Evolutionary conservation across 495 filamentous ascomycete species (phyloP).

Genomic region (Podospora anserina): DNA sequence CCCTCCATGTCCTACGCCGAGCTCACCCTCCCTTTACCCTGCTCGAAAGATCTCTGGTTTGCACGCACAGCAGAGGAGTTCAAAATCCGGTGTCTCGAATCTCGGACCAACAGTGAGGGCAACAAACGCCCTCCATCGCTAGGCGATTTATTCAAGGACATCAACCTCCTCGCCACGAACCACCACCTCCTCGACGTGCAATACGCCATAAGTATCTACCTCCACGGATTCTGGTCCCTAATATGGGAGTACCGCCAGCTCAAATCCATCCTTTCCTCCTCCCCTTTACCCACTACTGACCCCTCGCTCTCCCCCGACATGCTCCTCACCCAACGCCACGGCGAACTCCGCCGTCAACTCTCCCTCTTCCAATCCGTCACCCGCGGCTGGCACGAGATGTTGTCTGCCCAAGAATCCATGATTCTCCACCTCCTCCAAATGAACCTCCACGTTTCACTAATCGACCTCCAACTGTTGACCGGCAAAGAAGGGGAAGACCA

Average conservation of each 20-base stretch:
- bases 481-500: conserved; percentile 62
- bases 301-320: conserved; percentile 28
- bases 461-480: conserved; percentile 63
- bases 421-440: conserved; percentile 56
- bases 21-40: conserved; percentile 57
- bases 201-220: conserved; percentile 48
- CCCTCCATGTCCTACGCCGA: conserved; percentile 63
- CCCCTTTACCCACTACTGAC: background rate
- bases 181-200: conserved; percentile 49
- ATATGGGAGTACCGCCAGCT: conserved; percentile 60
- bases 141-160: conserved; percentile 51
- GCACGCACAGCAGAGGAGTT: conserved; percentile 55
- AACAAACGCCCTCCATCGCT: conserved; percentile 44
- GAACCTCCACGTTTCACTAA: conserved; percentile 58
- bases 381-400: conserved; percentile 27
- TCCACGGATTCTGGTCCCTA: conserved; percentile 57
- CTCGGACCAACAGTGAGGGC: conserved; percentile 23
- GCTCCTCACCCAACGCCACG: conserved; percentile 50
- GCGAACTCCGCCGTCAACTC: conserved; percentile 45
- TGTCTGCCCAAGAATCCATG: conserved; percentile 42
- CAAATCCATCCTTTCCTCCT: conserved; percentile 41
- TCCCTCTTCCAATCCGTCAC: conserved; percentile 31
- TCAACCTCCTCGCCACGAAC: conserved; percentile 41
- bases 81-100: conserved; percentile 49
- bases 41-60: conserved; percentile 53